Evolutionary conservation across 129 eudicot species (phyloP), one percentile per base, ranked within the genome.

Genomic region (Helianthus annuus): DNA sequence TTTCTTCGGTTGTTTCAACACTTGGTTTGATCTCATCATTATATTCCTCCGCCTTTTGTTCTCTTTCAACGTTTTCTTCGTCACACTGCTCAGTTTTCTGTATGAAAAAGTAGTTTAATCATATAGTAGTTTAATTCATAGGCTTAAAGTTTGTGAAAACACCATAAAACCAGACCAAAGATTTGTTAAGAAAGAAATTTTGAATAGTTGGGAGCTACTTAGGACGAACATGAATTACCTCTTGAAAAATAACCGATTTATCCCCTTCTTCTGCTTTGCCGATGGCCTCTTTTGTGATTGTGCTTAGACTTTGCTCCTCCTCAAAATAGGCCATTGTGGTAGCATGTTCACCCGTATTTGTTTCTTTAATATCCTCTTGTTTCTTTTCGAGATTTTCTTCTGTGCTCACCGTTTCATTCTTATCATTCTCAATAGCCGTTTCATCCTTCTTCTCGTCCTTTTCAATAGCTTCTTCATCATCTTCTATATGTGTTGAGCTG

Each of bases 1-100:
- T 46, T 68, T 76, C 72, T 58, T 45, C 53, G 16, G 45, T 48
- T 55, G 42, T 49, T 44, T 70, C 68, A 12, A 34, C 72, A 63
- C 60, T 53, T 15, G 69, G 46, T 49, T 74, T 77, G 52, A 46
- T 63, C 65, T 82, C 78, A 48, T 78, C 52, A 1, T 71, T 42
- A 29, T 40, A 10, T 34, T 67, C 71, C 64, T 73, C 77, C 24
- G 49, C 71, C 24, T 63, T 69, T 68, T 60, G 72, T 76, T 71
- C 70, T 38, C n/a, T 71, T 38, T 73, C 55, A 40, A 27, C 32
- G 12, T 49, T 38, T 44, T 6, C 56, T 77, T 12, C 75, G 29
- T 68, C 80, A 66, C 22, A 27, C 57, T 61, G 64, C 71, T 45
- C 38, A 0, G 9, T 61, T 66, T 24, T 77, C 86, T 83, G 62